Base-by-base conservation (phyloP, 2,329 filamentous ascomycete genomes). In the Arachnomyces sp. region DNA sequence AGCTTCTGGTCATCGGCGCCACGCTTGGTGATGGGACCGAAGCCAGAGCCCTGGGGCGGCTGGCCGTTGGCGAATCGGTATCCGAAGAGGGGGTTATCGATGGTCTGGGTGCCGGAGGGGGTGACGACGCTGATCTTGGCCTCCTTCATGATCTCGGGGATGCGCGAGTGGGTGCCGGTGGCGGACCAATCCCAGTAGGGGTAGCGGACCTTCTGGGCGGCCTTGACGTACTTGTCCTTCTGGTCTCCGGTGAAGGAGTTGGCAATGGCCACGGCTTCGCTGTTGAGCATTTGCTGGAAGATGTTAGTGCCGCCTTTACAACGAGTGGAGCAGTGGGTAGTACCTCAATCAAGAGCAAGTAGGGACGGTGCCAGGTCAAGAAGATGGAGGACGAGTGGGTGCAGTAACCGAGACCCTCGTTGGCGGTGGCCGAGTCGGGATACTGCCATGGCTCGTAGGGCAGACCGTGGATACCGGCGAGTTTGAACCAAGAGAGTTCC, bases 361-460 rank as follows among this genome's bases (percentile, higher is more conserved):
- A 93, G 1, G 86, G 84, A 36, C 87, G 77, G 68, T 94, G 87
- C 87, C 87, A 93, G 30, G 80, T 74, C 30, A 82, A 77, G 57
- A 94, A 92, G 12, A 92, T 66, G 31, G 82, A 77, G 1, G 83
- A 84, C 16, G 72, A 75, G 61, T 94, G 87, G 11, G 77, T 77
- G 59, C 87, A 93, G 59, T 88, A 93, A 36, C 86, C 86, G 21
- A 25, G 21, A 9, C 21, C 21, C 5, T 5, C 5, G 21, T 25
- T 25, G 21, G 21, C 21, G 21, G 21, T 25, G 21, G 21, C n/a
- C n/a, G n/a, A 25, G 5, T 25, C 21, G 21, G 21, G 21, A 25
- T 25, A 25, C 21, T 25, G 21, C 38, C 38, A 39, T 28, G 38
- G 38, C 13, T 28, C 17, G 31, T 39, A 39, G 33, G 38, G 38